Conservation (phyloP, 495 filamentous ascomycete species). For the Lophiostoma macrostomum region DNA sequence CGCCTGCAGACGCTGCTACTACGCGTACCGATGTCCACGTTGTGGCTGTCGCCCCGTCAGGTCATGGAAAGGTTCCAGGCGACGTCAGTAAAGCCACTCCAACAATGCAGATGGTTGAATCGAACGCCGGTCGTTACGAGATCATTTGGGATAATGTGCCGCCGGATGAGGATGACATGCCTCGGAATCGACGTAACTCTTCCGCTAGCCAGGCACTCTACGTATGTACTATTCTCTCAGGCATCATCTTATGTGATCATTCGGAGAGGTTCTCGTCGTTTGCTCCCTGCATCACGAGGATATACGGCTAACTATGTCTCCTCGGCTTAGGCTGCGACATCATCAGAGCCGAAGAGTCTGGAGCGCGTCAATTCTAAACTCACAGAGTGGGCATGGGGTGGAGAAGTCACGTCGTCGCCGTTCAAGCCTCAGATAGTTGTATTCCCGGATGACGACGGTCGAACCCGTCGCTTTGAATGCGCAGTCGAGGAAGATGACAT, state of each 20-base stretch:
- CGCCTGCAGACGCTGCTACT: slow-evolving; percentile 16
- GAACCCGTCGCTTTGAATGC: not conserved
- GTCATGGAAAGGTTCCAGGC: not conserved
- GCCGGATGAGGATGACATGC: slow-evolving; percentile 3
- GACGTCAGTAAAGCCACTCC: slow-evolving; percentile 12
- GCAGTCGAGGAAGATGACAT: slow-evolving; percentile 14
- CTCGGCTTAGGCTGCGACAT: no score
- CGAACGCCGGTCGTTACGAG: slow-evolving; percentile 19
- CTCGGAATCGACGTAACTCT: slow-evolving; percentile 2
- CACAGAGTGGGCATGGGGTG: slow-evolving; percentile 20
- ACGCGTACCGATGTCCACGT: slow-evolving; percentile 28
- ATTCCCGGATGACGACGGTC: slow-evolving; percentile 18
- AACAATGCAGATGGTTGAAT: slow-evolving; percentile 31
- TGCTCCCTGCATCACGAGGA: no score
- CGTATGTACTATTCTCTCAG: no score
- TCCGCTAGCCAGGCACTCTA: slow-evolving; percentile 15
- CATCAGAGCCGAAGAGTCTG: not conserved
- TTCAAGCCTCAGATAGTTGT: slow-evolving; percentile 30
- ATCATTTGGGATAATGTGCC: slow-evolving; percentile 27
- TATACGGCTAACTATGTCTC: no score
- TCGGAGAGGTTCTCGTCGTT: no score
- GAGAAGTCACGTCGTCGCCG: not conserved
- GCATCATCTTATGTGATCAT: no score
- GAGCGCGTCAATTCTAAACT: slow-evolving; percentile 27
- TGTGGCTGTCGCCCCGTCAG: slow-evolving; percentile 20